Evolutionary conservation across 176 grass and related monocot species (phyloP).

Genomic region (Poa annua): DNA sequence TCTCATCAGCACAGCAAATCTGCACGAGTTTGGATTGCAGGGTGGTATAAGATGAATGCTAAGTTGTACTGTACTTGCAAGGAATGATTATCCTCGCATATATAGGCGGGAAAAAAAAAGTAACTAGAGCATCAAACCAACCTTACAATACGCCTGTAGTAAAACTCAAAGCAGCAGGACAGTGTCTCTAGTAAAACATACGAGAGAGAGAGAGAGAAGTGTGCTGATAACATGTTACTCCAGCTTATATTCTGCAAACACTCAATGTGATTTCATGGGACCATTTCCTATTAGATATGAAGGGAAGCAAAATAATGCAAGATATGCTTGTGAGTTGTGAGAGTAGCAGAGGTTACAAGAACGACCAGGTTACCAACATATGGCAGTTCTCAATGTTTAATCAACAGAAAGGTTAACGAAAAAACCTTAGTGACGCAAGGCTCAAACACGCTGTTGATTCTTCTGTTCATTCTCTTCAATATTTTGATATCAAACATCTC

Average conservation of each 20-base stretch:
- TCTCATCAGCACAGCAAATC: not conserved
- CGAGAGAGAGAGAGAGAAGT: not conserved
- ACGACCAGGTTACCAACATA: not conserved
- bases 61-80: too few species aligned
- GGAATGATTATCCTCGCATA: too few species aligned
- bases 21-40: too few species aligned
- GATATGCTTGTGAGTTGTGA: not conserved
- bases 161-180: too few species aligned
- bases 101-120: too few species aligned
- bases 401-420: not conserved
- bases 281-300: not conserved
- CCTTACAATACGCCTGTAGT: too few species aligned
- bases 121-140: too few species aligned
- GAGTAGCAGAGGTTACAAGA: not conserved
- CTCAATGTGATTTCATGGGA: not conserved
- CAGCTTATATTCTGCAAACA: not conserved
- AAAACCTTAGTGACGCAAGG: not conserved
- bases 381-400: slow-evolving; percentile 4
- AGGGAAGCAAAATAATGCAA: not conserved
- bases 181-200: too few species aligned
- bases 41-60: too few species aligned
- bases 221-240: not conserved
- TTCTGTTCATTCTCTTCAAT: not conserved
- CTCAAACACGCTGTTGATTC: not conserved
- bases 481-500: not conserved